These are phyloP conservation scores for Backusella tarrabulga DNA, from an alignment of 192 early-diverging fungal genomes.

Conservation along the genomic window DNA sequence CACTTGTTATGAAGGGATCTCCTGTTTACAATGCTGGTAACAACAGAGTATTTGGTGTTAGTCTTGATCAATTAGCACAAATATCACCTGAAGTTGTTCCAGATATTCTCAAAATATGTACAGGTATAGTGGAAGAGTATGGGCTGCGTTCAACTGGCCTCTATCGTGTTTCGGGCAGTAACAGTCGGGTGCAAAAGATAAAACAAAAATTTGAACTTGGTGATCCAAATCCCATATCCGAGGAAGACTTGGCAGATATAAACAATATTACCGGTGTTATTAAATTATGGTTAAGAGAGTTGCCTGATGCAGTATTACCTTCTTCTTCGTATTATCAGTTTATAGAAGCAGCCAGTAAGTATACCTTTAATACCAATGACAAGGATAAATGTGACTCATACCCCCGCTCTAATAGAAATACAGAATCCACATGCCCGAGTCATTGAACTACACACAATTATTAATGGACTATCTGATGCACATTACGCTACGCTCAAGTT, in stretches of 20 bases:
- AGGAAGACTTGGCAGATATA: constrained; percentile 68
- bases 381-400: neutral
- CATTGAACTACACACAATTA: constrained; percentile 64
- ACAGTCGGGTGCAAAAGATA: constrained; percentile 69
- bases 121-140: constrained; percentile 78
- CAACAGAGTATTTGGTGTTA: constrained; percentile 37
- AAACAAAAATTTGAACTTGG: constrained; percentile 74
- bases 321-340: constrained; percentile 61
- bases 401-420: constrained; percentile 41
- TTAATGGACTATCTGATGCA: constrained; percentile 74
- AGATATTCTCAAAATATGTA: constrained; percentile 73
- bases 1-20: neutral
- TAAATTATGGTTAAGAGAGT: constrained; percentile 92
- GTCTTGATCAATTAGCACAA: constrained; percentile 64
- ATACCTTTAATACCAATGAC: neutral
- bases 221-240: constrained; percentile 55
- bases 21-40: constrained; percentile 4
- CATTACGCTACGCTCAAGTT: constrained; percentile 84
- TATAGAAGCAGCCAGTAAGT: constrained; percentile 71
- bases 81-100: constrained; percentile 76
- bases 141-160: constrained; percentile 72
- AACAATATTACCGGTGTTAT: constrained; percentile 82
- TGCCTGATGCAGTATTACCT: constrained; percentile 87
- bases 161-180: constrained; percentile 87
- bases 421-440: constrained; percentile 58